Conservation (phyloP, 2,329 filamentous ascomycete genomes). For the Exophiala mesophila region DNA sequence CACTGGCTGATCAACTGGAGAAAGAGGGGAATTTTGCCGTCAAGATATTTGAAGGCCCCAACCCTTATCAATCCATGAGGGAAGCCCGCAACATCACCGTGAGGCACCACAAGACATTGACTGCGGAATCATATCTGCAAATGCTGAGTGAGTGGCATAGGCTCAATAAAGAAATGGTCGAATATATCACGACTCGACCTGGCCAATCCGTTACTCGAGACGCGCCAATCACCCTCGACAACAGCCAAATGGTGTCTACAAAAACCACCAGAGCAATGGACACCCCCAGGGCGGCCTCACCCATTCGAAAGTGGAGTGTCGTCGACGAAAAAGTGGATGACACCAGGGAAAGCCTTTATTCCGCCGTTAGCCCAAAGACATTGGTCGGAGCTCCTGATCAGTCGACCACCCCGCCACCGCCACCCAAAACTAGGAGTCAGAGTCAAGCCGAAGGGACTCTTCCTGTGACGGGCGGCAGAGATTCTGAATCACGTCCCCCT, state of each 20-base stretch:
- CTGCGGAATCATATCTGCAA: conserved; percentile 55
- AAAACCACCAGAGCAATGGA: neutral
- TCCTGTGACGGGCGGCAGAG: neutral
- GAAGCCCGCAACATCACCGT: conserved; percentile 15
- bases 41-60: conserved; percentile 46
- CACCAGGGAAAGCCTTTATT: neutral
- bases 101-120: conserved; percentile 33
- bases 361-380: conserved; percentile 22
- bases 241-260: neutral
- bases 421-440: conserved; percentile 7
- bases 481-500: conserved; percentile 2
- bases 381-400: conserved; percentile 15
- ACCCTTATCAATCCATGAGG: conserved; percentile 20
- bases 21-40: conserved; percentile 50
- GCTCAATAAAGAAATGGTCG: conserved; percentile 65
- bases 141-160: conserved; percentile 70
- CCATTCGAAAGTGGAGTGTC: neutral
- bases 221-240: conserved; percentile 2
- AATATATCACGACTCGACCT: conserved; percentile 45
- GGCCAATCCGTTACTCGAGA: conserved; percentile 1
- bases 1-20: conserved; percentile 52
- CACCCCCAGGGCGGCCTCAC: neutral
- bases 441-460: conserved; percentile 10
- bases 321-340: neutral
- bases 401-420: conserved; percentile 16